A percentile compares a stretch with the other conserved stretches of the same genome.
Conservation (phyloP, 345 rosid genomes). For the Brassica carinata region DNA sequence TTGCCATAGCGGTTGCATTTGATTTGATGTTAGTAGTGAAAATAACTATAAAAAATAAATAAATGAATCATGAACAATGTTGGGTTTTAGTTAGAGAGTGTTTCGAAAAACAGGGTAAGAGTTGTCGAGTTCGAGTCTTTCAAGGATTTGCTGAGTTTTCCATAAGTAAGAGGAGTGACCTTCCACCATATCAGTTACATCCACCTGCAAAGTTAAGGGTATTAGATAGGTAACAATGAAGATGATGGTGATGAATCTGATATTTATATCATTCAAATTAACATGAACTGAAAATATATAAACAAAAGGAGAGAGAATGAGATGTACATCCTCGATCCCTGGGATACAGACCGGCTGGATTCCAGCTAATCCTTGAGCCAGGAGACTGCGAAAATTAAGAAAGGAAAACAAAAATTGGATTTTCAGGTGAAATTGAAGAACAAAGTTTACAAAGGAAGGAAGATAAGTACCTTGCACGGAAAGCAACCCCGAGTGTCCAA, state of each 20-base stretch:
- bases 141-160: slow-evolving; percentile 73
- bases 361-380: slow-evolving; percentile 95
- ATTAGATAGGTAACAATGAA: background rate
- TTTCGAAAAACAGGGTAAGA: slow-evolving; percentile 68
- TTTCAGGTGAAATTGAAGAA: background rate
- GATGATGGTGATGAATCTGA: background rate
- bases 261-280: background rate
- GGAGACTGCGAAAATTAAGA: slow-evolving; percentile 49
- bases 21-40: no score
- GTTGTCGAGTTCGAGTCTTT: slow-evolving; percentile 76
- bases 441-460: background rate
- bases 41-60: background rate
- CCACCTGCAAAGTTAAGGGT: slow-evolving; percentile 53
- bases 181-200: slow-evolving; percentile 70
- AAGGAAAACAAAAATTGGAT: background rate
- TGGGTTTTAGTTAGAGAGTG: slow-evolving; percentile 27
- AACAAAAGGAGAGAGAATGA: background rate
- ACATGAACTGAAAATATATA: background rate
- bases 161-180: slow-evolving; percentile 94
- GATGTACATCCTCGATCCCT: slow-evolving; percentile 82
- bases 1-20: background rate
- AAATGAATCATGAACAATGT: background rate
- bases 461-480: slow-evolving; percentile 78
- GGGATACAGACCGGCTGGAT: slow-evolving; percentile 42
- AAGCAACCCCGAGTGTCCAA: slow-evolving; percentile 94